Conservation (phyloP, 805 yeast genomes). For the Yarrowia alimentaria region DNA sequence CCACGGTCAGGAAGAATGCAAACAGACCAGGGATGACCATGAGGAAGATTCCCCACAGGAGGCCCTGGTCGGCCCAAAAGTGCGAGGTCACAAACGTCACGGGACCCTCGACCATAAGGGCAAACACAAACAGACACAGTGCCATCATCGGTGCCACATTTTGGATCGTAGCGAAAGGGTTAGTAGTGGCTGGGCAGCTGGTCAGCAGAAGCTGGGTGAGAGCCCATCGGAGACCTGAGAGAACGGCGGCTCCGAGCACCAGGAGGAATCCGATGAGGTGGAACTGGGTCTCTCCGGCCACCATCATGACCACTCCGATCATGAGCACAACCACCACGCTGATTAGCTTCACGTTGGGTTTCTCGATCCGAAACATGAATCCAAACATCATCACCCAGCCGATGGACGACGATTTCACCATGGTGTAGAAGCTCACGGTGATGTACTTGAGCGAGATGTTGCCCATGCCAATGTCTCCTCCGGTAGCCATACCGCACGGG, state of each 20-base stretch:
- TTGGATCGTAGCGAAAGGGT: conserved; percentile 81
- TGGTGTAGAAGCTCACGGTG: conserved; percentile 81
- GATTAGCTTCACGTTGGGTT: conserved; percentile 62
- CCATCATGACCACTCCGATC: conserved; percentile 85
- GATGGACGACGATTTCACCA: conserved; percentile 85
- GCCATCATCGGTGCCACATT: conserved; percentile 86
- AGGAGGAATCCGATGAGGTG: conserved; percentile 60
- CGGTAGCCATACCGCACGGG: conserved; percentile 84
- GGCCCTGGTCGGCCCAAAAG: conserved; percentile 66
- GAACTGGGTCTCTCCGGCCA: conserved; percentile 45
- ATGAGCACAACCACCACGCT: conserved; percentile 77
- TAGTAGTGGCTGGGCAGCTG: conserved; percentile 47
- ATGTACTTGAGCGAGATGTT: conserved; percentile 79
- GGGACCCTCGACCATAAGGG: conserved; percentile 70
- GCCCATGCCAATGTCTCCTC: conserved; percentile 92
- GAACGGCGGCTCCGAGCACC: conserved; percentile 73
- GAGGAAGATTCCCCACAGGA: conserved; percentile 53
- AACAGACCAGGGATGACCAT: conserved; percentile 77
- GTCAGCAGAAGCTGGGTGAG: conserved; percentile 80
- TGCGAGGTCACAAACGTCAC: conserved; percentile 49
- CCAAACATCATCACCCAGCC: conserved; percentile 90
- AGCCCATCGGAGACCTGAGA: conserved; percentile 94
- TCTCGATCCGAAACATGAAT: conserved; percentile 73
- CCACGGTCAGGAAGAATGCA: conserved; percentile 84
- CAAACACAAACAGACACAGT: conserved; percentile 56